Conservation (phyloP, 129 eudicot species). For the Chrysanthemum seticuspe region DNA sequence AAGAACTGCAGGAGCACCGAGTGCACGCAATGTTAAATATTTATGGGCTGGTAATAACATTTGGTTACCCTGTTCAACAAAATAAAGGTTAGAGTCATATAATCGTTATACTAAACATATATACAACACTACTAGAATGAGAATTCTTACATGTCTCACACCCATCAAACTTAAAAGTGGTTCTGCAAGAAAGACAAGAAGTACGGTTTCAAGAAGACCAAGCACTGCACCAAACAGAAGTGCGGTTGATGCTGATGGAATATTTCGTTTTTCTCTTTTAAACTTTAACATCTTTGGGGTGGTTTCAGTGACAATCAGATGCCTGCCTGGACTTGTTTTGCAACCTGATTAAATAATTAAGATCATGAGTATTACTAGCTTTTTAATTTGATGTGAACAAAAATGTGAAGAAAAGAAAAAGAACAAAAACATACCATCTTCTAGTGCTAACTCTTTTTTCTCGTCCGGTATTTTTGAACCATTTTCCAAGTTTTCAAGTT, state of each 20-base stretch:
- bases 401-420: background rate
- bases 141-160: constrained; percentile 54
- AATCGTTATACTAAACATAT: background rate
- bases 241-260: constrained; percentile 85
- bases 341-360: constrained; percentile 26
- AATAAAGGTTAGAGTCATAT: background rate
- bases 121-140: background rate
- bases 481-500: constrained; percentile 39
- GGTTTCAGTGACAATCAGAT: constrained; percentile 12
- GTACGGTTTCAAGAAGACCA: constrained; percentile 63
- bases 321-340: constrained; percentile 23
- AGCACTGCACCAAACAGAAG: constrained; percentile 63
- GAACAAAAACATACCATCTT: constrained; percentile 28
- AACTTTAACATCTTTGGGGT: constrained; percentile 13
- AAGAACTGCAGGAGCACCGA: constrained; percentile 93
- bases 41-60: constrained; percentile 65
- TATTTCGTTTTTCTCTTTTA: constrained; percentile 39
- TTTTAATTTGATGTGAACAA: background rate
- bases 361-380: background rate
- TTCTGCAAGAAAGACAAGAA: constrained; percentile 55
- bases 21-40: constrained; percentile 72
- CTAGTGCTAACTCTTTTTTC: constrained; percentile 18
- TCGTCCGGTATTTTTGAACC: constrained; percentile 18
- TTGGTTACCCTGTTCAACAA: constrained; percentile 51
- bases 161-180: constrained; percentile 70